phyloP scores from a whole-genome alignment of 768 basidiomycete genomes.

The Lactarius vividus region DNA sequence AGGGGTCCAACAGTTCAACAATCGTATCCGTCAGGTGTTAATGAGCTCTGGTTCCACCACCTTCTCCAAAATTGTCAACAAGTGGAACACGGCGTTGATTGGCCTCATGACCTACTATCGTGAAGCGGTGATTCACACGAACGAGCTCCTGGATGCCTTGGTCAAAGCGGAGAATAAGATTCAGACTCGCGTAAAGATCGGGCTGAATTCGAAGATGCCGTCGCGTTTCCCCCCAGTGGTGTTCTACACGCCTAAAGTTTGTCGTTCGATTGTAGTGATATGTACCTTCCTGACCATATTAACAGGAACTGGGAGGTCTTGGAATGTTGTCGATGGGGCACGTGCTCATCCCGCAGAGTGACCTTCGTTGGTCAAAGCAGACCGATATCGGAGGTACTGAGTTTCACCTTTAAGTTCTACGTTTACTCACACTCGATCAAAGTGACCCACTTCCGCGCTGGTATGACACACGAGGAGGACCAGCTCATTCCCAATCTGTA shows the following conservation, averaged over 20 bases:
- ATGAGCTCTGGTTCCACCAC: constrained; percentile 99
- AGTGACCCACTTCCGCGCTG: constrained; percentile 99
- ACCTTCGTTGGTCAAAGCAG: constrained; percentile 97
- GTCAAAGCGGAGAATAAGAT: constrained; percentile 99
- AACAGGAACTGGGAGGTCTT: constrained; percentile 88
- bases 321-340: constrained; percentile 99
- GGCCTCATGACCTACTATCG: constrained; percentile 98
- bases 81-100: constrained; percentile 95
- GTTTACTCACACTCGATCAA: constrained; percentile 1
- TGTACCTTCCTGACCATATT: constrained; percentile 15
- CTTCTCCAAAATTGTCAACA: constrained; percentile 98
- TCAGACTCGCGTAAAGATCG: constrained; percentile 99
- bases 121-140: constrained; percentile 96
- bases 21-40: constrained; percentile 91
- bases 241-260: constrained; percentile 91
- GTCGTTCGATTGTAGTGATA: constrained; percentile 19
- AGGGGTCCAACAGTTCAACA: constrained; percentile 96
- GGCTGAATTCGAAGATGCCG: constrained; percentile 99
- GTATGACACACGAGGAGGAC: constrained; percentile 95
- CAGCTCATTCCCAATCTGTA: constrained; percentile 97
- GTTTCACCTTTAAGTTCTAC: neutral
- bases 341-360: constrained; percentile 96
- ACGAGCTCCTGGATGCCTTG: constrained; percentile 90
- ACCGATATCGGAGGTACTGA: constrained; percentile 84
- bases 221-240: constrained; percentile 97